Conservation (phyloP, 495 filamentous ascomycete species). For the Niebla homalea region DNA sequence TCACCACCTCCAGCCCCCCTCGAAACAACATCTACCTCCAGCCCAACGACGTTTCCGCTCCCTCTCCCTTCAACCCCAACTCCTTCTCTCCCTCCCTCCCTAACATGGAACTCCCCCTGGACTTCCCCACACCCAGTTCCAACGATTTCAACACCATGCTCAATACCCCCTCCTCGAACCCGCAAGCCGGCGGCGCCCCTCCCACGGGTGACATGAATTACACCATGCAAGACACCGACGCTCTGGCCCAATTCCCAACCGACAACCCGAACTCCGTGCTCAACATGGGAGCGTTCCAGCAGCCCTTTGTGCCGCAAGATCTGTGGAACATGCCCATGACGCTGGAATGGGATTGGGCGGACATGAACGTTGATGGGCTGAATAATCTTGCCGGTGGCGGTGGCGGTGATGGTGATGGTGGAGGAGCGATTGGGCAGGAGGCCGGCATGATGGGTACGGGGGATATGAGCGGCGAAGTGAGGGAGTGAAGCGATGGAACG, state of each 20-base stretch:
- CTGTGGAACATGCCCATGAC: conserved; percentile 94
- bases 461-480: too few relatives aligned
- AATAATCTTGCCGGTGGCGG: conserved; percentile 27
- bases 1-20: conserved; percentile 3
- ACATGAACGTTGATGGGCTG: conserved; percentile 45
- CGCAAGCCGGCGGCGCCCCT: conserved; percentile 5
- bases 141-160: conserved; percentile 2
- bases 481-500: too few relatives aligned
- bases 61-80: conserved; percentile 16
- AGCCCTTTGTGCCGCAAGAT: conserved; percentile 92
- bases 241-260: conserved; percentile 32
- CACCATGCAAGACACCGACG: conserved; percentile 13
- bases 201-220: conserved; percentile 21
- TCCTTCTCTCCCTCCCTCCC: conserved; percentile 27
- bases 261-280: conserved; percentile 25
- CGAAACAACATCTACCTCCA: conserved; percentile 13
- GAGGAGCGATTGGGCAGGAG: not conserved
- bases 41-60: conserved; percentile 6
- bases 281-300: conserved; percentile 50
- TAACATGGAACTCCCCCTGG: conserved; percentile 12
- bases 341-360: conserved; percentile 97
- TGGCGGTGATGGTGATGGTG: conserved; percentile 40
- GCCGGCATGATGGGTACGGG: not conserved
- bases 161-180: not conserved
- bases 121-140: conserved; percentile 1